phyloP scores from a whole-genome alignment of 2,329 filamentous ascomycete genomes.

The Aureobasidium sp. region DNA sequence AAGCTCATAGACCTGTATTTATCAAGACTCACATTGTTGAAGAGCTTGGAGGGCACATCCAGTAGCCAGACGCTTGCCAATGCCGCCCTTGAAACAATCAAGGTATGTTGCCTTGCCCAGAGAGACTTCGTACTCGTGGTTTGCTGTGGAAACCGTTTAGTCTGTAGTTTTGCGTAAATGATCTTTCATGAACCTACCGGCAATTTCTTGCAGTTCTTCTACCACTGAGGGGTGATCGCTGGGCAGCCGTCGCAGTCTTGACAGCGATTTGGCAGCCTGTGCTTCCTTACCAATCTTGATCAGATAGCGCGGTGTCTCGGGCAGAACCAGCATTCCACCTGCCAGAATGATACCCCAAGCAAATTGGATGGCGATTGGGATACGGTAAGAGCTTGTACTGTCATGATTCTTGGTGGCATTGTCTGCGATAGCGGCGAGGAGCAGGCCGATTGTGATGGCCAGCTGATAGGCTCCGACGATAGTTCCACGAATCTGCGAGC shows the following conservation, averaged over 20 bases:
- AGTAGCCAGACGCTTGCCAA: conserved; percentile 64
- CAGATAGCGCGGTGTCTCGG: conserved; percentile 31
- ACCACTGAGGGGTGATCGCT: conserved; percentile 54
- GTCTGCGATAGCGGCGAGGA: conserved; percentile 62
- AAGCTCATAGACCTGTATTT: no score
- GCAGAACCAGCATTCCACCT: conserved; percentile 29
- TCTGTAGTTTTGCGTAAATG: no score
- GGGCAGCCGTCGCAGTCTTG: conserved; percentile 66
- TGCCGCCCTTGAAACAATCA: conserved; percentile 52
- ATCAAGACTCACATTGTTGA: no score
- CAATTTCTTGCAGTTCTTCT: conserved; percentile 75
- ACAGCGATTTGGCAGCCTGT: conserved; percentile 27
- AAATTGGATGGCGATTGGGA: conserved; percentile 32
- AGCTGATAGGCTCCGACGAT: conserved; percentile 70
- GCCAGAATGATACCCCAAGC: conserved; percentile 31
- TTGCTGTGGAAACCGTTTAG: no score
- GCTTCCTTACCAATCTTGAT: conserved; percentile 31
- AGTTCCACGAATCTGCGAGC: no score
- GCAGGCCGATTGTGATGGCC: conserved; percentile 65
- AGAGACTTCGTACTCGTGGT: conserved; percentile 76
- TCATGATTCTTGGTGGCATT: conserved; percentile 50
- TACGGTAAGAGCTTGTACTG: conserved; percentile 32
- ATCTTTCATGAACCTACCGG: no score
- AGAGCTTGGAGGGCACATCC: conserved; percentile 69
- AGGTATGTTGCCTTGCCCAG: conserved; percentile 55